phyloP scores from a whole-genome alignment of 805 yeast genomes.

The Candida ficus region DNA sequence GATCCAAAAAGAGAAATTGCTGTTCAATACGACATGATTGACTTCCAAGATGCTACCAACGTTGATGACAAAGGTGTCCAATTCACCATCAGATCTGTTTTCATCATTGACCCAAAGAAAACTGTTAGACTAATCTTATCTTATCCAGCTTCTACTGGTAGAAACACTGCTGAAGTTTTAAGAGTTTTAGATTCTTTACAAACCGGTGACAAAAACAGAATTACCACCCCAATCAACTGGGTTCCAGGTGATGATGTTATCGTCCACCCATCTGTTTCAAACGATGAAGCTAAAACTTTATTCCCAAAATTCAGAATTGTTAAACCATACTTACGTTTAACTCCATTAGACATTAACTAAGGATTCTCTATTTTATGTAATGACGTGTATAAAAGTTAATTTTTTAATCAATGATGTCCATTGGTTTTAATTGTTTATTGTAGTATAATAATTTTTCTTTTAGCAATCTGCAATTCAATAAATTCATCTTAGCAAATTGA shows the following conservation, averaged over 20 bases:
- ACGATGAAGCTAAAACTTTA: constrained; percentile 52
- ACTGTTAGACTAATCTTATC: constrained; percentile 57
- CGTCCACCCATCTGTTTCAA: constrained; percentile 59
- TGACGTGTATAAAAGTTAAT: constrained; percentile 1
- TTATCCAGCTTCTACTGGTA: constrained; percentile 71
- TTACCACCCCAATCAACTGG: constrained; percentile 73
- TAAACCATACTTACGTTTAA: constrained; percentile 61
- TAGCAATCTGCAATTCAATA: neutral
- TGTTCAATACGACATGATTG: constrained; percentile 61
- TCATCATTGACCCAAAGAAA: constrained; percentile 64
- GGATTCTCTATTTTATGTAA: neutral
- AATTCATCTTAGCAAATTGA: no score
- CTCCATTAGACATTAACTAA: constrained; percentile 27
- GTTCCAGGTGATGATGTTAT: constrained; percentile 69
- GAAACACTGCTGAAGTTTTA: constrained; percentile 71
- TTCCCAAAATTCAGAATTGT: constrained; percentile 58
- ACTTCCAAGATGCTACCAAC: constrained; percentile 62
- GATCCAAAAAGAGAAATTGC: constrained; percentile 61
- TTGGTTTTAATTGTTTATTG: no score
- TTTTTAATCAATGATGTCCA: no score
- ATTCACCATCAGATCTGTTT: constrained; percentile 66
- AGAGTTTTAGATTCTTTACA: constrained; percentile 69
- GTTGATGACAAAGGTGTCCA: constrained; percentile 60
- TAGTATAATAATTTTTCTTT: neutral
- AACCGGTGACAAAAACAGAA: constrained; percentile 52